Base-by-base conservation (phyloP, 2,329 filamentous ascomycete species). In the Colletotrichum sublineola region DNA sequence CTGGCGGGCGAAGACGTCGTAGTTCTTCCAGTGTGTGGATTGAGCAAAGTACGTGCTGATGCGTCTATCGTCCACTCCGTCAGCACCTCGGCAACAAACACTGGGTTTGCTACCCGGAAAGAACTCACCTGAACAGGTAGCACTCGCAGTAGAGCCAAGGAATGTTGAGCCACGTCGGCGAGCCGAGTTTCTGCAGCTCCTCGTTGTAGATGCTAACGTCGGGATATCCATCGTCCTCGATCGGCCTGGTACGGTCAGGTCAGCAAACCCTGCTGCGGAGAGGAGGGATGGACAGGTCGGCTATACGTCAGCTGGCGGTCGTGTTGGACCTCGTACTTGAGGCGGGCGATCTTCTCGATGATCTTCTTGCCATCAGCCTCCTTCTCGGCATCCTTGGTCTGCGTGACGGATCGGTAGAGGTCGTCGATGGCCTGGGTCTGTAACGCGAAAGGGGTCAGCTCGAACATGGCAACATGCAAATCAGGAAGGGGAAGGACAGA, bases 241-340 rank as follows among this genome's bases (percentile, higher is more conserved):
- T 86, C 2, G 93, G 93, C 0, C 92, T 94, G 75, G 40, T 15
- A 36, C 68, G 50, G 40, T 73, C 48, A 76, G 63, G 42, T 73
- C 46, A 76, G 63, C 44, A 48, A 5, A 4, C n/a, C 73, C 53
- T 65, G 36, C 36, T 40, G 29, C 14, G 20, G 9, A 46, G 12
- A n/a, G 3, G 42, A 18, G 42, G 42, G 1, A 20, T 48, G 3
- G n/a, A 3, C 9, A 6, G 12, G 14, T n/a, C 36, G n/a, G 12
- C 69, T 89, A 74, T 86, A 96, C 93, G 88, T 92, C 77, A 98
- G 82, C 74, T 89, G 85, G 55, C 95, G 90, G 81, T 98, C 91
- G 80, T 99, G 96, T 80, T 97, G 94, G 56, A 98, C 85, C 83
- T 98, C 96, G 83, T 98, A 98, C 84, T 99, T 99, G 77, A 99